Conservation (phyloP, 176 grass and related monocot species). For the Lolium multiflorum region DNA sequence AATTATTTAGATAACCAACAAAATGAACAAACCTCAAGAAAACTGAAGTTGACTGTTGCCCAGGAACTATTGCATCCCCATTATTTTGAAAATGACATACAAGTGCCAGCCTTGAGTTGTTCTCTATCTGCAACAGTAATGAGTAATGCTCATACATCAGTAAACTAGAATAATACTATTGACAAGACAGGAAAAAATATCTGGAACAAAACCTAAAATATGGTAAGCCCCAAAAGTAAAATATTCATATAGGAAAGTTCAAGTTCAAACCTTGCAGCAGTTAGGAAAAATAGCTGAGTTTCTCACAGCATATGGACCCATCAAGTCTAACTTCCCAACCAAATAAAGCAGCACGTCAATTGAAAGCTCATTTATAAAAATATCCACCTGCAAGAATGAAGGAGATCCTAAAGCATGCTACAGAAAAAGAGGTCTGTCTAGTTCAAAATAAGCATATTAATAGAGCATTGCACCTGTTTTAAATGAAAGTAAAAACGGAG, state of each 20-base stretch:
- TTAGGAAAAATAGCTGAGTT: conserved; percentile 81
- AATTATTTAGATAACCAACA: conserved; percentile 25
- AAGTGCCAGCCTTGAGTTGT: conserved; percentile 75
- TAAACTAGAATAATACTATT: conserved; percentile 19
- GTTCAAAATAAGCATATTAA: conserved; percentile 35
- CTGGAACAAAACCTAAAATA: conserved; percentile 17
- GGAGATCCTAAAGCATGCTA: conserved; percentile 21
- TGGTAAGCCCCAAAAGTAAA: conserved; percentile 9
- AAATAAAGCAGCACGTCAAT: conserved; percentile 82
- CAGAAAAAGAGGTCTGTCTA: conserved; percentile 11
- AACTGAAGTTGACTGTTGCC: conserved; percentile 70
- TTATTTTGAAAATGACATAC: conserved; percentile 76
- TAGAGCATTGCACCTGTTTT: conserved; percentile 60
- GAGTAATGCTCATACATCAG: conserved; percentile 41
- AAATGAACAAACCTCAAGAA: conserved; percentile 71
- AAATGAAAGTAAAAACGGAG: conserved; percentile 60
- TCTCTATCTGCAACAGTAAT: conserved; percentile 75
- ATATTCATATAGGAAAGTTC: conserved; percentile 11
- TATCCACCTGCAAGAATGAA: conserved; percentile 72
- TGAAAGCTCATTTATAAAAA: conserved; percentile 77
- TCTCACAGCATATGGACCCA: conserved; percentile 86
- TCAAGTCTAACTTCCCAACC: conserved; percentile 70
- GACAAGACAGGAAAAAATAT: conserved; percentile 11
- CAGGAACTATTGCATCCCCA: conserved; percentile 67
- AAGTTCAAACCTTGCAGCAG: conserved; percentile 76